Conservation (phyloP, 2,329 filamentous ascomycete species). For the Claviceps arundinis region DNA sequence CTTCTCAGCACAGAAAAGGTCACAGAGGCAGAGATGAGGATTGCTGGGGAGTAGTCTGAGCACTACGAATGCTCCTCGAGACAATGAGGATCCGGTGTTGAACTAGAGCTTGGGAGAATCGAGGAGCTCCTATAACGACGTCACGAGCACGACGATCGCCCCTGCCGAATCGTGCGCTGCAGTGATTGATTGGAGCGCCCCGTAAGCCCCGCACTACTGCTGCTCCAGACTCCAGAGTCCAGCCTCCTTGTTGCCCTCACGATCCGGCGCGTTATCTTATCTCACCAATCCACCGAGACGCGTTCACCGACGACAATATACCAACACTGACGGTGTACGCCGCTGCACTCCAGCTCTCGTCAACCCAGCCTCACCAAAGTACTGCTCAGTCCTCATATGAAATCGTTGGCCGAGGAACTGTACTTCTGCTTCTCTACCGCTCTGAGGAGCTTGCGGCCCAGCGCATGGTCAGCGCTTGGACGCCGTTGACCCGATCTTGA, state of each 20-base stretch:
- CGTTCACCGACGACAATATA: too few species aligned
- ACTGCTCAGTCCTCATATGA: neutral
- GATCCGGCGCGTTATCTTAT: neutral
- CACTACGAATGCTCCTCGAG: neutral
- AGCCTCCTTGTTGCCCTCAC: too few species aligned
- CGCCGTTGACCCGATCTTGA: constrained; percentile 1
- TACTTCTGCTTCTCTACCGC: neutral
- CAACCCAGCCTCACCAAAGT: neutral
- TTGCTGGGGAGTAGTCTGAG: neutral
- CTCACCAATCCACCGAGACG: neutral
- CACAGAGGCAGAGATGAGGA: neutral
- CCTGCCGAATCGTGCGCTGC: neutral
- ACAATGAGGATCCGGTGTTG: neutral
- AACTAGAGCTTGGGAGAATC: neutral
- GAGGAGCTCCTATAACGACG: neutral
- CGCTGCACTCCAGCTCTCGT: neutral
- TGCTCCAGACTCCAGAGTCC: neutral
- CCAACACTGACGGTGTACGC: too few species aligned
- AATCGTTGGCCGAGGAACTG: neutral
- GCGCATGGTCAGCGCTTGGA: neutral
- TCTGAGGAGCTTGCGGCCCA: neutral
- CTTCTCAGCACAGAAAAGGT: neutral
- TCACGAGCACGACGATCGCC: neutral
- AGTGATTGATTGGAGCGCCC: neutral
- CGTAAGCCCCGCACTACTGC: neutral